These are phyloP conservation scores for Mycena metata DNA, from an alignment of 768 basidiomycete genomes.

Conservation along the genomic window DNA sequence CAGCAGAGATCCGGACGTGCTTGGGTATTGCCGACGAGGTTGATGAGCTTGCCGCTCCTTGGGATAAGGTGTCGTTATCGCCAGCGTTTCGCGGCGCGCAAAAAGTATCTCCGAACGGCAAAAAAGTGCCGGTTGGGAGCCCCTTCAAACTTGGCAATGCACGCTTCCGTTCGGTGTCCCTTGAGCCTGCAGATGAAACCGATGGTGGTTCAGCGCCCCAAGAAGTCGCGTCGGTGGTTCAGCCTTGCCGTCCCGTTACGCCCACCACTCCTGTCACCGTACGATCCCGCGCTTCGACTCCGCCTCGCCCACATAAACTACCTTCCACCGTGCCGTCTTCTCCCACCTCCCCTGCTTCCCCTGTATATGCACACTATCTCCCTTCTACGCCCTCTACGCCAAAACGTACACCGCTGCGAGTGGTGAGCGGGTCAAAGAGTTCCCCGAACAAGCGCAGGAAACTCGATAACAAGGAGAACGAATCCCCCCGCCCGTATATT, in stretches of 20 bases:
- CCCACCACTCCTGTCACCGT: slow-evolving; percentile 34
- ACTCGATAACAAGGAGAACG: slow-evolving; percentile 72
- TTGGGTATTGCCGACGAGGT: slow-evolving; percentile 37
- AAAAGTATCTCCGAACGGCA: slow-evolving; percentile 4
- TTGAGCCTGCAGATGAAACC: slow-evolving; percentile 21
- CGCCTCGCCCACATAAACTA: slow-evolving; percentile 54
- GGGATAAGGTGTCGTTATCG: slow-evolving; percentile 25
- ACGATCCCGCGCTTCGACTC: slow-evolving; percentile 43
- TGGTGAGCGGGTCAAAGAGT: slow-evolving; percentile 39
- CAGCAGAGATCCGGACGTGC: slow-evolving; percentile 55
- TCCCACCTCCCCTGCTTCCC: slow-evolving; percentile 43
- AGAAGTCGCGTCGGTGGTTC: slow-evolving; percentile 23
- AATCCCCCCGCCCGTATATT: slow-evolving; percentile 54
- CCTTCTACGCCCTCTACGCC: slow-evolving; percentile 56
- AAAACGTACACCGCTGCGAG: slow-evolving; percentile 42
- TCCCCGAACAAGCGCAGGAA: slow-evolving; percentile 56
- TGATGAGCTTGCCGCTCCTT: slow-evolving; percentile 17
- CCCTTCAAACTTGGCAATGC: slow-evolving; percentile 26
- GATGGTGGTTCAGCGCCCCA: slow-evolving; percentile 13
- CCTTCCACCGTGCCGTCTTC: slow-evolving; percentile 45
- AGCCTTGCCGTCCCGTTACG: slow-evolving; percentile 38
- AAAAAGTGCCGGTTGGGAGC: slow-evolving; percentile 22
- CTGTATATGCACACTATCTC: slow-evolving; percentile 37
- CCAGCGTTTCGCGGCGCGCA: slow-evolving; percentile 32
- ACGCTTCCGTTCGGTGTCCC: slow-evolving; percentile 33